phyloP scores from a whole-genome alignment of 2,329 filamentous ascomycete genomes.

The Xylaria sp. region DNA sequence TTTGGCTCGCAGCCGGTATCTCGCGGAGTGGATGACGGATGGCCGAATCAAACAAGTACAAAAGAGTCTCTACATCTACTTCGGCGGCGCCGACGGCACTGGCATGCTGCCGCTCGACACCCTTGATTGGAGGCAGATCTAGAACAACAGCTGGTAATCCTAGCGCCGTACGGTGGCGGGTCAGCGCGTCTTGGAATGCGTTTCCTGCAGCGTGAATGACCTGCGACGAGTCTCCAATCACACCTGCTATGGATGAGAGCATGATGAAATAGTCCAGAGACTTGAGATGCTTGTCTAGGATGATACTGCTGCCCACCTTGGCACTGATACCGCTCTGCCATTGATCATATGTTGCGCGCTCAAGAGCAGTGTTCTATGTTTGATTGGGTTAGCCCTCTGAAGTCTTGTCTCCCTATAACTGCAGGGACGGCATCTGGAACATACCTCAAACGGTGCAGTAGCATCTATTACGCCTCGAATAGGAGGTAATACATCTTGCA shows the following conservation, averaged over 20 bases:
- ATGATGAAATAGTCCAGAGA: not conserved
- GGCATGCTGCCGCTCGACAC: not conserved
- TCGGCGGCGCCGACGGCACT: not conserved
- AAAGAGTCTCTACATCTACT: not conserved
- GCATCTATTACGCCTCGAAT: slow-evolving; percentile 1
- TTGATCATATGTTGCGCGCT: not conserved
- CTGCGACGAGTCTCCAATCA: not conserved
- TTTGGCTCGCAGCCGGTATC: not conserved
- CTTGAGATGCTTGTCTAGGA: not conserved
- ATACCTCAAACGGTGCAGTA: not conserved
- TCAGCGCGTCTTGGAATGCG: not conserved
- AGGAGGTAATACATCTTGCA: not conserved
- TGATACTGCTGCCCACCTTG: not conserved
- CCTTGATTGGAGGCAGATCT: not conserved
- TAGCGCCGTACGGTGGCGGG: not conserved
- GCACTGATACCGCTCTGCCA: not conserved
- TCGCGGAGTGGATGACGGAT: slow-evolving; percentile 2
- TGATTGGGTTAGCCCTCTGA: not conserved
- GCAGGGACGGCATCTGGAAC: not conserved
- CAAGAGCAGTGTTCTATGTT: not conserved
- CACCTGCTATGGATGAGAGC: not conserved
- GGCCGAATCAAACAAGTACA: not conserved
- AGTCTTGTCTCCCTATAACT: not conserved
- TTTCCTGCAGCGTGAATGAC: not conserved
- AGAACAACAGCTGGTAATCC: not conserved